Conservation (phyloP, 768 basidiomycete species). For the Suillus ampliporus region DNA sequence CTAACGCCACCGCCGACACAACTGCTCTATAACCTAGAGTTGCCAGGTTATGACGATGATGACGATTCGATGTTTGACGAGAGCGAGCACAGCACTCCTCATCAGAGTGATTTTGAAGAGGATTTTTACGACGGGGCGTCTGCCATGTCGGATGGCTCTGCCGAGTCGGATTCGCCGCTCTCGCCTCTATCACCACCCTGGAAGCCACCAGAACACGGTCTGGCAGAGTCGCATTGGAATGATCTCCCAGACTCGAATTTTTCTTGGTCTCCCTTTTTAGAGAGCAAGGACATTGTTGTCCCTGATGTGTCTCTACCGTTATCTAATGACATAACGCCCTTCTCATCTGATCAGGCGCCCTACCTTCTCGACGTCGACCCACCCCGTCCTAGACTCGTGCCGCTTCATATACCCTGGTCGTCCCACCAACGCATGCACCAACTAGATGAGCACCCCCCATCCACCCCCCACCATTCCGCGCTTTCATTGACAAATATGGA, state of each 20-base stretch:
- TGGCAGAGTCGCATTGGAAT: slow-evolving; percentile 21
- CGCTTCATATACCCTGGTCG: slow-evolving; percentile 31
- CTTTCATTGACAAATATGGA: slow-evolving; percentile 26
- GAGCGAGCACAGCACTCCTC: slow-evolving; percentile 16
- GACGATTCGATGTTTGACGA: slow-evolving; percentile 22
- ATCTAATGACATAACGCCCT: slow-evolving; percentile 20
- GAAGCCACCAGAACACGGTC: slow-evolving; percentile 20
- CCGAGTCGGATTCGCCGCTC: slow-evolving; percentile 26
- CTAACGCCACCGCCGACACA: slow-evolving; percentile 51
- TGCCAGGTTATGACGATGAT: slow-evolving; percentile 43
- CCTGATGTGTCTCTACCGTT: slow-evolving; percentile 12
- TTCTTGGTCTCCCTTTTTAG: slow-evolving; percentile 23
- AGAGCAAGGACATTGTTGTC: slow-evolving; percentile 15
- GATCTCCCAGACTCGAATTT: slow-evolving; percentile 22
- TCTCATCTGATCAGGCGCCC: slow-evolving; percentile 20
- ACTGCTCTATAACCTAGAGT: slow-evolving; percentile 39
- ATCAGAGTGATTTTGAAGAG: slow-evolving; percentile 22
- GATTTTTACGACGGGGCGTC: slow-evolving; percentile 23
- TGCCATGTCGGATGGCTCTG: slow-evolving; percentile 21
- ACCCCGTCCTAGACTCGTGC: slow-evolving; percentile 22
- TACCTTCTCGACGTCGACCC: slow-evolving; percentile 33
- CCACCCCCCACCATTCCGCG: slow-evolving; percentile 16
- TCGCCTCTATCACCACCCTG: slow-evolving; percentile 45
- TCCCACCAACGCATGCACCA: slow-evolving; percentile 23
- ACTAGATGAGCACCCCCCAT: slow-evolving; percentile 14